Conservation (phyloP, 2,329 filamentous ascomycete genomes). For the Beauveria sp. region DNA sequence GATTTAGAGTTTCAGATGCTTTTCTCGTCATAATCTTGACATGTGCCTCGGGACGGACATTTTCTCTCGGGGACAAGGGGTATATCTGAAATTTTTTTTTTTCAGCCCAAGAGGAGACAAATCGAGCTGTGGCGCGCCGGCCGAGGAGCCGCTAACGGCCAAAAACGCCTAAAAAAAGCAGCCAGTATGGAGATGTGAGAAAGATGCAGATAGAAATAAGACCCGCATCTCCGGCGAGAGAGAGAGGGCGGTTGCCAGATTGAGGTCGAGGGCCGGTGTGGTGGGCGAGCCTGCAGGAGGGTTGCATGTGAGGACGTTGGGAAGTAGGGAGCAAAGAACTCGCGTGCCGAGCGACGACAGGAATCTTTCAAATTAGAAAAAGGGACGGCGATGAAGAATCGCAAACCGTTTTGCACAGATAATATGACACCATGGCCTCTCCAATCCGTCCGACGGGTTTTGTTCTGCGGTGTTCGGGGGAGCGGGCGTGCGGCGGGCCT, state of each 20-base stretch:
- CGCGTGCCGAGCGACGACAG: background rate
- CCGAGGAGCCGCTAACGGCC: background rate
- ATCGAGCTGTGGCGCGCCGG: background rate
- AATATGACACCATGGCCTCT: background rate
- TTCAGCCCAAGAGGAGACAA: background rate
- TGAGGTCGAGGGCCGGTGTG: background rate
- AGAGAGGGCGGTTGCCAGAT: background rate
- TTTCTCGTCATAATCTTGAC: background rate
- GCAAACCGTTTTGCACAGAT: background rate
- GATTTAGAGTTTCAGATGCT: background rate
- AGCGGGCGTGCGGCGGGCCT: background rate
- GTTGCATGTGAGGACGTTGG: background rate
- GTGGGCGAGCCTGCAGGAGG: background rate
- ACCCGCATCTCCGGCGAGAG: background rate
- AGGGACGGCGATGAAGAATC: background rate
- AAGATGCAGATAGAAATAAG: background rate
- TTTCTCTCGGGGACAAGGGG: background rate
- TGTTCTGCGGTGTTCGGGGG: background rate
- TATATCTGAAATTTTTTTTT: background rate
- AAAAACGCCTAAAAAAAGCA: background rate
- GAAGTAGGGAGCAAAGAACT: background rate
- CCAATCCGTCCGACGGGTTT: background rate
- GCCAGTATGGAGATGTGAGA: background rate
- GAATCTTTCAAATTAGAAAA: background rate
- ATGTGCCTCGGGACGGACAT: background rate